Percentiles rank a stretch among this genome's conserved stretches.
These are phyloP conservation scores for Carpinus viminea DNA, from an alignment of 306 rosid genomes.

Conservation along the genomic window DNA sequence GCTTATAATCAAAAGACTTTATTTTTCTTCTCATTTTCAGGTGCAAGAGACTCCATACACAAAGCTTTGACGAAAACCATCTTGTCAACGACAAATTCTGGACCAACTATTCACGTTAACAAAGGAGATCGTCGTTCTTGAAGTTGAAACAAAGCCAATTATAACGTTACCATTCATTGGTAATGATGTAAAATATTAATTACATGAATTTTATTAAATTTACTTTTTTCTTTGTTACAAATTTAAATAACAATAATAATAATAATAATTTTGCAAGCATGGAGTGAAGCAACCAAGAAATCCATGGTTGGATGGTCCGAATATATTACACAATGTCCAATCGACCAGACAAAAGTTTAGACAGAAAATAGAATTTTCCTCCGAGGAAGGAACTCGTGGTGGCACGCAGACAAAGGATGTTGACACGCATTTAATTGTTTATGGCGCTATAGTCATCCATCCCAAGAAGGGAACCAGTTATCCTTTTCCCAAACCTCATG, in stretches of 20 bases:
- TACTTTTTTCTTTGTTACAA: neutral
- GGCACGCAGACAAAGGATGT: too few species aligned
- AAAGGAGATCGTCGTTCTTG: conserved; percentile 55
- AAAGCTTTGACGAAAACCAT: conserved; percentile 59
- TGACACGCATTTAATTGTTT: conserved; percentile 47
- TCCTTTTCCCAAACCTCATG: conserved; percentile 56
- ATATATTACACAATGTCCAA: conserved; percentile 58
- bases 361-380: conserved; percentile 40
- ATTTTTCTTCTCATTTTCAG: conserved; percentile 19
- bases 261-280: conserved; percentile 53
- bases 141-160: conserved; percentile 48
- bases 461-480: conserved; percentile 43
- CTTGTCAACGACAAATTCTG: conserved; percentile 55
- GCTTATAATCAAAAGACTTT: too few species aligned
- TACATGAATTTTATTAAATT: too few species aligned
- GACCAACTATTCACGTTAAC: conserved; percentile 49
- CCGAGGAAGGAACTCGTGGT: conserved; percentile 63
- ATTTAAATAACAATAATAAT: neutral
- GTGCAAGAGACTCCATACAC: conserved; percentile 48
- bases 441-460: conserved; percentile 52
- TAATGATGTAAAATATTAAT: neutral
- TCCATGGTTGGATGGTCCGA: conserved; percentile 74
- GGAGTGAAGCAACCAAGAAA: conserved; percentile 53
- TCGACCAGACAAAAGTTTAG: conserved; percentile 39
- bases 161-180: conserved; percentile 66